Base-by-base conservation (phyloP, 208 protist genomes). In the Zelonia costaricensis region DNA sequence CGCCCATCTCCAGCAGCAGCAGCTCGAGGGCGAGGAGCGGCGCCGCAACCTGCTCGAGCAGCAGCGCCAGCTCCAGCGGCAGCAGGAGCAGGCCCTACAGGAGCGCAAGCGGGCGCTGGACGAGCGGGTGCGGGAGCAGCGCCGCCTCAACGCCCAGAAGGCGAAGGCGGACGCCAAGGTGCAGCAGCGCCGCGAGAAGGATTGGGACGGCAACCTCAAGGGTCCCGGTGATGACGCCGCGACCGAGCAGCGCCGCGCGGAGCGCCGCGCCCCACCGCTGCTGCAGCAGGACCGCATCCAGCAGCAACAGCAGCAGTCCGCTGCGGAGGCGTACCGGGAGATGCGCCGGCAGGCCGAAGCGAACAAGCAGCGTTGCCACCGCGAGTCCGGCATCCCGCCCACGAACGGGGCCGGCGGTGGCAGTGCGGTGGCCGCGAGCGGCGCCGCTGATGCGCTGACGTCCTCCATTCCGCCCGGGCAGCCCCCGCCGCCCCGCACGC, bases 141-240 rank as follows among this genome's bases (percentile, higher is more conserved):
- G 83, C 38, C 38, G 46, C 23, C 69, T 68, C 25, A 55, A 70
- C 33, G 89, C 80, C 48, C 73, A 69, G 44, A 55, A 69, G 1
- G 66, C 58, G 16, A 83, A 82, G 69, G 69, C 74, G 18, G 69
- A 85, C 40, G 79, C 66, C 4, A 74, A 75, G 44, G 45, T 74
- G 53, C 51, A 82, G 20, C 76, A 80, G 61, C 65, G 70, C 28
- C 70, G 81, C 2, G 85, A 95, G 61, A 83, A 91, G 45, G 70
- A 86, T 51, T 95, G 85, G 89, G 84, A 92, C 30, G 62, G 78
- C 22, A 88, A 92, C 47, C 63, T 88, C 61, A 62, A 69, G 42
- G 84, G 76, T 53, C 76, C n/a, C n/a, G n/a, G n/a, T n/a, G n/a
- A 84, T 23, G 78, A 42, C 64, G 42, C 23, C 49, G 25, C 42